Evolutionary conservation across 2,329 filamentous ascomycete genomes (phyloP), one percentile per base, ranked within the genome.

Genomic region (Penicillium capsulatum): DNA sequence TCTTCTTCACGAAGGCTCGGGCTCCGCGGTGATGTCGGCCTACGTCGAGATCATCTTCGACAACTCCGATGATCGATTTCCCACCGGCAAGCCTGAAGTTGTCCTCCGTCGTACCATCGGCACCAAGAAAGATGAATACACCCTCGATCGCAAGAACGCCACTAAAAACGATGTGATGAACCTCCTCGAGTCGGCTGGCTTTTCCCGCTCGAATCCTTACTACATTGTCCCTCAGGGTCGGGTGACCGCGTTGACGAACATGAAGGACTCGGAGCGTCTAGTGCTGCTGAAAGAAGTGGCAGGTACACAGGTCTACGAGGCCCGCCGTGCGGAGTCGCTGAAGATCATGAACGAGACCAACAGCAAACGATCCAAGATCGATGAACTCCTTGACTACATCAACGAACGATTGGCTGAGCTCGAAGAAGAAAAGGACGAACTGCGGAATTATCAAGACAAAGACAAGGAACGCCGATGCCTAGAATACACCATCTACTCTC

Each of bases 1-100:
- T 19, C 79, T 98, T 24, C 78, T 98, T n/a, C 92, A 98, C 73
- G 94, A 98, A 74, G 94, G 94, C 28, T 94, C 92, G 3, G 94
- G 92, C 24, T 95, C 91, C 3, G 92, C 92, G 11, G 91, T 98
- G 58, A 95, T 96, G 87, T 95, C 90, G 33, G 94, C 92, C n/a
- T 98, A 97, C 58, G 94, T 98, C 44, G 92, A 98, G 68, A 87
- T 98, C 58, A 94, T 96, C 52, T 98, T 98, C 66, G 92, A 98
- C 75, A 98, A 98, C 63, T 86, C 80, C 56, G 91, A 98, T 63
- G 88, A 94, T 55, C 86, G 92, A 55, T 97, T 98, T 59, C 89
- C 89, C 24, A 96, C 89, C 7, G 87, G 87, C 53, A 92, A 88
- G 60, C 84, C 89, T 44, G 91, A 98, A 64, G 80, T 97, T 33